Evolutionary conservation across 2,329 filamentous ascomycete genomes (phyloP).

Genomic region (Nakataea oryzae): DNA sequence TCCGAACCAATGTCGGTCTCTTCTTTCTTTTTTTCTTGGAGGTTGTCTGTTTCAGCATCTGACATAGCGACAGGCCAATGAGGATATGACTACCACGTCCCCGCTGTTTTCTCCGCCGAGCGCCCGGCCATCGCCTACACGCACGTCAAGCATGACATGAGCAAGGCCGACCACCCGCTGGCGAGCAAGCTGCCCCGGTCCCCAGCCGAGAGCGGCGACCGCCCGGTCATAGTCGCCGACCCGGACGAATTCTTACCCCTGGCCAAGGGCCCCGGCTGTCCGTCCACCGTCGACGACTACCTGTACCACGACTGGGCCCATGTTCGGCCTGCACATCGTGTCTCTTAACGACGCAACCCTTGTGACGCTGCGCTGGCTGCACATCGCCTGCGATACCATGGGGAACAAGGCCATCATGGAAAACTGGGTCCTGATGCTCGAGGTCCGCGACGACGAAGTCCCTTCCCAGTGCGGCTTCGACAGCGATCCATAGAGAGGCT

Average conservation of each 20-base stretch:
- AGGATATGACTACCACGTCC: no score
- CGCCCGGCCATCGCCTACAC: conserved; percentile 25
- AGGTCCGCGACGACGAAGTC: conserved; percentile 27
- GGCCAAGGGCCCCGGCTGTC: neutral
- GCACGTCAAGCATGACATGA: conserved; percentile 19
- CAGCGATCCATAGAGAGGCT: conserved; percentile 14
- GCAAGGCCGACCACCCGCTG: conserved; percentile 22
- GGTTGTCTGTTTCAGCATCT: no score
- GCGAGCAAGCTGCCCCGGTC: conserved; percentile 19
- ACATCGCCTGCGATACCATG: conserved; percentile 34
- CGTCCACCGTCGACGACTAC: conserved; percentile 26
- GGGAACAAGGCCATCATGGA: conserved; percentile 27
- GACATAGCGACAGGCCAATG: no score
- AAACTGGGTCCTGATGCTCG: conserved; percentile 33
- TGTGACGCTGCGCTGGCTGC: conserved; percentile 25
- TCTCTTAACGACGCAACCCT: conserved; percentile 32
- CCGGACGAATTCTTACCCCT: conserved; percentile 8
- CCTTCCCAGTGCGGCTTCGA: conserved; percentile 19
- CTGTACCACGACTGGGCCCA: conserved; percentile 26
- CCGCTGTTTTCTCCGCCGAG: conserved; percentile 20
- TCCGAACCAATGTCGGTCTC: no score
- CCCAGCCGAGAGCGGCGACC: no score
- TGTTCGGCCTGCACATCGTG: conserved; percentile 29
- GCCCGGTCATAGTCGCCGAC: no score
- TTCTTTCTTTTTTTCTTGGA: no score